A percentile compares a stretch with the other conserved stretches of the same genome.
These are phyloP conservation scores for Apiotrichum gamsii DNA, from an alignment of 1,284 basidiomycete species.

Conservation along the genomic window DNA sequence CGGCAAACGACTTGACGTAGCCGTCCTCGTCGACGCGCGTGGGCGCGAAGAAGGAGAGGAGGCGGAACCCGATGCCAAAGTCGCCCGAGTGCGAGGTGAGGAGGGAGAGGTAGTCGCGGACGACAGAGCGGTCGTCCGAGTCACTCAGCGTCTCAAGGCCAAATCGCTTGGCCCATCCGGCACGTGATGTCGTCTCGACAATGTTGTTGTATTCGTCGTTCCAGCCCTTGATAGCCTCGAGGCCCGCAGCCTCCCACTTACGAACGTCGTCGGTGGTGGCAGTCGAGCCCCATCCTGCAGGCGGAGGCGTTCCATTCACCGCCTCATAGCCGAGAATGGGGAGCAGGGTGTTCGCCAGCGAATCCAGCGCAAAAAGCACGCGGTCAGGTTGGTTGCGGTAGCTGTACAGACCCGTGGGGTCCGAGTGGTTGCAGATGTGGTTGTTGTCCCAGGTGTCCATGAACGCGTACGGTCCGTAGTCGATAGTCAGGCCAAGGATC, in stretches of 20 bases:
- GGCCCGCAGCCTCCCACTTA: constrained; percentile 58
- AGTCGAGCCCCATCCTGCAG: constrained; percentile 60
- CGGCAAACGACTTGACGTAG: constrained; percentile 52
- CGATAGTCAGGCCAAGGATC: constrained; percentile 83
- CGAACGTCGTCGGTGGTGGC: constrained; percentile 58
- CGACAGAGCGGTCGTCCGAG: constrained; percentile 55
- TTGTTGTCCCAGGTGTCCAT: constrained; percentile 82
- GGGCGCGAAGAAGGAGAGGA: constrained; percentile 60
- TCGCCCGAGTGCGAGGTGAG: constrained; percentile 68
- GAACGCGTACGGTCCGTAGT: constrained; percentile 90
- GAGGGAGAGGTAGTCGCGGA: constrained; percentile 62
- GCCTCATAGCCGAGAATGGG: constrained; percentile 73
- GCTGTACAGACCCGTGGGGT: constrained; percentile 76
- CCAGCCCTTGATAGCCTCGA: constrained; percentile 50
- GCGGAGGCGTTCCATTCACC: constrained; percentile 53
- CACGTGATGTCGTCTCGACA: constrained; percentile 58
- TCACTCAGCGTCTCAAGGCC: constrained; percentile 56
- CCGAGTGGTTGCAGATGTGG: constrained; percentile 92
- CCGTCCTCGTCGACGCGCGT: constrained; percentile 27
- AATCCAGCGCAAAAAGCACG: constrained; percentile 65
- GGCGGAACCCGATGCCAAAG: constrained; percentile 75
- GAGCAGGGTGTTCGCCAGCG: constrained; percentile 65
- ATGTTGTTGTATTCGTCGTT: constrained; percentile 56
- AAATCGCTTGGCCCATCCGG: constrained; percentile 69
- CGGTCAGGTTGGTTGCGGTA: constrained; percentile 55